A percentile compares a stretch with the other conserved stretches of the same genome.
Evolutionary conservation across 2,329 filamentous ascomycete species (phyloP).

Genomic region (Beauveria sp.): DNA sequence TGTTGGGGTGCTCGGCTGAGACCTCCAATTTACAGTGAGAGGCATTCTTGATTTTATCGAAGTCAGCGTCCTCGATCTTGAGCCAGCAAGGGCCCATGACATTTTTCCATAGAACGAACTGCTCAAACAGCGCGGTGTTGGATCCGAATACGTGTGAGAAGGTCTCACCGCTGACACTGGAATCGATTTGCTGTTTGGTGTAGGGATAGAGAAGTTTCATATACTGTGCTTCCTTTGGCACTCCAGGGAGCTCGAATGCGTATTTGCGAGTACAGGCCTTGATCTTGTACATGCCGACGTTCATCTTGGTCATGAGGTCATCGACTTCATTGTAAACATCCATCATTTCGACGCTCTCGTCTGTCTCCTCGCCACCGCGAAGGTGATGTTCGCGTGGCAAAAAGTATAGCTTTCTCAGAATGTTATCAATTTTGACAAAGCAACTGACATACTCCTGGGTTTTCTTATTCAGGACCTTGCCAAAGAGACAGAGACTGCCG

Average conservation of each 20-base stretch:
- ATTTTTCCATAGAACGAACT: conserved; percentile 97
- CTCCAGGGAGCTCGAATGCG: conserved; percentile 80
- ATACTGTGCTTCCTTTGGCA: conserved; percentile 86
- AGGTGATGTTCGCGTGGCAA: conserved; percentile 63
- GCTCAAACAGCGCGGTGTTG: conserved; percentile 90
- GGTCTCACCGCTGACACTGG: conserved; percentile 69
- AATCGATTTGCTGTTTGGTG: conserved; percentile 59
- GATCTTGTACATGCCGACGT: conserved; percentile 85
- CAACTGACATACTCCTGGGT: conserved; percentile 76
- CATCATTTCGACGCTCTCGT: conserved; percentile 74
- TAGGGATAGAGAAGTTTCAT: conserved; percentile 96
- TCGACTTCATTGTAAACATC: conserved; percentile 90
- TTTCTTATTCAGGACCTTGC: conserved; percentile 88
- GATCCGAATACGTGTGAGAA: conserved; percentile 92
- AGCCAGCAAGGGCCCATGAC: conserved; percentile 99
- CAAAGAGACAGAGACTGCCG: conserved; percentile 86
- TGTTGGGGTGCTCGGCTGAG: conserved; percentile 68
- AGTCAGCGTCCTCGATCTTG: conserved; percentile 79
- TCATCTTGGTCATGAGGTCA: conserved; percentile 76
- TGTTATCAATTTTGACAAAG: conserved; percentile 93
- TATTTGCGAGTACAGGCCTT: conserved; percentile 87
- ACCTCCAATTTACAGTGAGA: conserved; percentile 95
- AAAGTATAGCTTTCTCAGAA: conserved; percentile 87
- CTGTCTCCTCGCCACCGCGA: conserved; percentile 56
- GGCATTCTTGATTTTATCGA: conserved; percentile 76